phyloP scores from a whole-genome alignment of 345 rosid genomes.

The Rhodamnia rubescens region DNA sequence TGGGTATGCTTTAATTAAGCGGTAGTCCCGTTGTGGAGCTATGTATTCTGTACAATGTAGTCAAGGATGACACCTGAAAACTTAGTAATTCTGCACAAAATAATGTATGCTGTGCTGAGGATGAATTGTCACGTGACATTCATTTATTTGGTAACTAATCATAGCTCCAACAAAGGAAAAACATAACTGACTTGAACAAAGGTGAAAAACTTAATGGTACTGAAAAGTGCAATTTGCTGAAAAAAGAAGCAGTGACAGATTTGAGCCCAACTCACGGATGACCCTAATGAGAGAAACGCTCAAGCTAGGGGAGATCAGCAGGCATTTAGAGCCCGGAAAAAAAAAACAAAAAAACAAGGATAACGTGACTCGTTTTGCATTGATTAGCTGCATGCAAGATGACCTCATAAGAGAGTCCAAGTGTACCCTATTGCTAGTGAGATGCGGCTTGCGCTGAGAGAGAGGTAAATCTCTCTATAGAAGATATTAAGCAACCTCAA shows the following conservation, averaged over 20 bases:
- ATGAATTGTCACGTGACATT: neutral
- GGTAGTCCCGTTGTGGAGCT: neutral
- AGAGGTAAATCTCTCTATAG: neutral
- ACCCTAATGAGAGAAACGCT: neutral
- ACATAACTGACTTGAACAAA: neutral
- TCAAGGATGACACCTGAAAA: neutral
- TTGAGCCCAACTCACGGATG: neutral
- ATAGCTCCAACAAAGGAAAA: neutral
- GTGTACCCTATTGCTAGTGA: neutral
- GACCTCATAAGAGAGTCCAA: accelerated
- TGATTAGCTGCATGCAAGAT: neutral
- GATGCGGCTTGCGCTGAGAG: neutral
- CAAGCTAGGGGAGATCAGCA: neutral
- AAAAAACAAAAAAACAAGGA: neutral
- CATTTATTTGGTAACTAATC: neutral
- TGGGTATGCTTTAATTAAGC: neutral
- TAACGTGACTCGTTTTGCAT: accelerated
- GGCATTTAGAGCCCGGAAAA: neutral
- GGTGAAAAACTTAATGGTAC: accelerated
- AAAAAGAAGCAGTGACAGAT: neutral
- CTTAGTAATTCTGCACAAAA: accelerated
- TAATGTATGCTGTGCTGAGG: neutral
- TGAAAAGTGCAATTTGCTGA: neutral
- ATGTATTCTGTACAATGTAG: neutral
- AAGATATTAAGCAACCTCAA: neutral